A percentile compares a stretch with the other conserved stretches of the same genome.
phyloP scores from a whole-genome alignment of 108 stramenopile genomes.

The Fistulifera solaris region DNA sequence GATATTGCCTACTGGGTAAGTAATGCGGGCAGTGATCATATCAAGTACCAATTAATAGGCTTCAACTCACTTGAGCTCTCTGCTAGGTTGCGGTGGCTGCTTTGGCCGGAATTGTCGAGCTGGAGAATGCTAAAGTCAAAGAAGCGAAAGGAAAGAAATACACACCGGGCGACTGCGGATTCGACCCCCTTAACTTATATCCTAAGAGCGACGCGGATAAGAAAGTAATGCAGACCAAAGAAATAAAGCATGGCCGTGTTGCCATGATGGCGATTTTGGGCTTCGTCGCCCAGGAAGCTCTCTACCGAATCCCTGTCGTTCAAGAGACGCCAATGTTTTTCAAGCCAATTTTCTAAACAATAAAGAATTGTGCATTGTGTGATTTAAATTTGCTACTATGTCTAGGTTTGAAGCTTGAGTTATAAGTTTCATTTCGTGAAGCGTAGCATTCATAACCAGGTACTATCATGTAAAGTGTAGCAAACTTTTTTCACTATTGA shows the following conservation, averaged over 20 bases:
- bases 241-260: constrained; percentile 83
- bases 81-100: constrained; percentile 8
- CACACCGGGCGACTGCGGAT: constrained; percentile 68
- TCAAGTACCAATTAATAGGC: too few species aligned
- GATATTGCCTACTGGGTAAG: constrained; percentile 63
- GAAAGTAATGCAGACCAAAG: constrained; percentile 62
- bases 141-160: constrained; percentile 57
- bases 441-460: too few species aligned
- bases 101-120: constrained; percentile 62
- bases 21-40: too few species aligned
- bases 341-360: constrained; percentile 50
- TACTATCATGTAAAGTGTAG: too few species aligned
- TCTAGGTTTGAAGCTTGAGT: too few species aligned
- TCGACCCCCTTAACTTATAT: constrained; percentile 59
- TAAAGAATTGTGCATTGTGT: too few species aligned
- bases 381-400: too few species aligned
- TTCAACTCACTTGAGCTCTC: background rate
- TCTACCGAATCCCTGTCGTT: constrained; percentile 67
- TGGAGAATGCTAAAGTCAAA: constrained; percentile 47
- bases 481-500: too few species aligned
- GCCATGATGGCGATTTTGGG: constrained; percentile 88
- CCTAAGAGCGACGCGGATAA: constrained; percentile 58
- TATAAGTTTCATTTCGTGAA: too few species aligned
- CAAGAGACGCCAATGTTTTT: constrained; percentile 78
- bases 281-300: constrained; percentile 80